Percentiles rank a stretch among this genome's conserved stretches.
Evolutionary conservation across 225 moss, liverwort and hornwort species (phyloP).

Genomic region (Takakia lepidozioides): DNA sequence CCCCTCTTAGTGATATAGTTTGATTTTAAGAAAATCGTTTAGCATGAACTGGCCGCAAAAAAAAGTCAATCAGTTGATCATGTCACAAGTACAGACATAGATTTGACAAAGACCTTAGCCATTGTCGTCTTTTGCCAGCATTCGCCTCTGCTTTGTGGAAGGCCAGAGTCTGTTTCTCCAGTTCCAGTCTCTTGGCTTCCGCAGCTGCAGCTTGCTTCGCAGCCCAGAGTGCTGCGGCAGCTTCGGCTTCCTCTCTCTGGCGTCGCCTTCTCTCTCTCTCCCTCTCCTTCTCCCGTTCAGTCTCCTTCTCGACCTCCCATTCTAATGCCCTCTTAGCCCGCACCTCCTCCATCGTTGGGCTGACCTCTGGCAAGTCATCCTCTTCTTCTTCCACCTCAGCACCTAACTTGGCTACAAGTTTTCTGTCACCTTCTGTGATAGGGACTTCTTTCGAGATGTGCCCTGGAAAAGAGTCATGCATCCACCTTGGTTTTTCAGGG

Average conservation of each 20-base stretch:
- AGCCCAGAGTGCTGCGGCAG: conserved; percentile 65
- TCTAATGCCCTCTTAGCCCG: conserved; percentile 31
- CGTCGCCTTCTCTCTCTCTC: conserved; percentile 58
- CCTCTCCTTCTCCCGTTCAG: conserved; percentile 46
- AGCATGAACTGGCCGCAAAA: no score
- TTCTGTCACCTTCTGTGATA: conserved; percentile 47
- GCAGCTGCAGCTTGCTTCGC: conserved; percentile 70
- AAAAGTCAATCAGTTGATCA: no score
- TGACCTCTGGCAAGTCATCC: conserved; percentile 54
- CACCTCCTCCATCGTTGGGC: conserved; percentile 58
- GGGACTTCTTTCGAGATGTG: conserved; percentile 30
- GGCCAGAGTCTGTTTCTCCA: conserved; percentile 47
- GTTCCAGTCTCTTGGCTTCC: conserved; percentile 49
- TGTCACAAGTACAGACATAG: no score
- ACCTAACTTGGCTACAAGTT: conserved; percentile 29
- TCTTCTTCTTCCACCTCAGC: conserved; percentile 45
- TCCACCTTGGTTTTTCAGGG: conserved; percentile 21
- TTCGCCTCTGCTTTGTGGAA: conserved; percentile 57
- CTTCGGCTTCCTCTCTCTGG: conserved; percentile 62
- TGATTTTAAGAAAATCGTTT: no score
- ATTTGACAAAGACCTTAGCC: no score
- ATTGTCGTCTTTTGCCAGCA: conserved; percentile 62
- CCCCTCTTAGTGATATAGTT: no score
- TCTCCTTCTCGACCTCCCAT: conserved; percentile 40
- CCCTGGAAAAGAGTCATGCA: conserved; percentile 44